Evolutionary conservation across 495 filamentous ascomycete species (phyloP).

Genomic region (Hypoxylon cercidicola): DNA sequence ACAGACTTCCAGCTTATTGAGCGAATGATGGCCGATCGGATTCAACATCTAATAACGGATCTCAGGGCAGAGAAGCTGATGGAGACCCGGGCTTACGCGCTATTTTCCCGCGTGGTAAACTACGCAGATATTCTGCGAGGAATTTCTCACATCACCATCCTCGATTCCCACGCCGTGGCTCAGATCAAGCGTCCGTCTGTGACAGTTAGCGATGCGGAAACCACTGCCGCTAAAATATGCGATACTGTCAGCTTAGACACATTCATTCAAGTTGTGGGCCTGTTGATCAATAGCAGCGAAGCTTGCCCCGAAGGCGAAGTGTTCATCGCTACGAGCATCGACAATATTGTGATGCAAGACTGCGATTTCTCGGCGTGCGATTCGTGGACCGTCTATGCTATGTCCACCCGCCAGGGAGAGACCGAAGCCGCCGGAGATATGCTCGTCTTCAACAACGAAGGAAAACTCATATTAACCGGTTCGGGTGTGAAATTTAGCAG

Average conservation of each 20-base stretch:
- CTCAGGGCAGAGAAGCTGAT: slow-evolving; percentile 22
- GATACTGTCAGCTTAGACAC: slow-evolving; percentile 46
- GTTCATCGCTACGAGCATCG: slow-evolving; percentile 38
- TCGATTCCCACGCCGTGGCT: slow-evolving; percentile 38
- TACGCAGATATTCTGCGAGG: slow-evolving; percentile 43
- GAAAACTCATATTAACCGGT: slow-evolving; percentile 33
- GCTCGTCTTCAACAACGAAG: slow-evolving; percentile 41
- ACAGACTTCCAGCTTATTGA: slow-evolving; percentile 5
- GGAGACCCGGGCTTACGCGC: slow-evolving; percentile 34
- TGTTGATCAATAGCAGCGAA: slow-evolving; percentile 48
- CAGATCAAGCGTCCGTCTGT: slow-evolving; percentile 18
- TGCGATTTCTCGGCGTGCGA: slow-evolving; percentile 29
- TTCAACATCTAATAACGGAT: slow-evolving; percentile 12
- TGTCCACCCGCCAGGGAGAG: slow-evolving; percentile 27
- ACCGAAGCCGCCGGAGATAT: slow-evolving; percentile 43
- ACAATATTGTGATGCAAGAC: slow-evolving; percentile 33
- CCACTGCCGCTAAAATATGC: slow-evolving; percentile 32
- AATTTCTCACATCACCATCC: slow-evolving; percentile 40
- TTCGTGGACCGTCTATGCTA: slow-evolving; percentile 47
- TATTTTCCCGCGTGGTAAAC: slow-evolving; percentile 43
- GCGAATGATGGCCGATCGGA: slow-evolving; percentile 8
- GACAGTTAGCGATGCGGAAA: slow-evolving; percentile 22
- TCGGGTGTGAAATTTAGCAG: slow-evolving; percentile 37
- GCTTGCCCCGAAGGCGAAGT: slow-evolving; percentile 38
- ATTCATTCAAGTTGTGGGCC: slow-evolving; percentile 51